Conservation (phyloP, 495 filamentous ascomycete species). For the Penicillium flavigenum region DNA sequence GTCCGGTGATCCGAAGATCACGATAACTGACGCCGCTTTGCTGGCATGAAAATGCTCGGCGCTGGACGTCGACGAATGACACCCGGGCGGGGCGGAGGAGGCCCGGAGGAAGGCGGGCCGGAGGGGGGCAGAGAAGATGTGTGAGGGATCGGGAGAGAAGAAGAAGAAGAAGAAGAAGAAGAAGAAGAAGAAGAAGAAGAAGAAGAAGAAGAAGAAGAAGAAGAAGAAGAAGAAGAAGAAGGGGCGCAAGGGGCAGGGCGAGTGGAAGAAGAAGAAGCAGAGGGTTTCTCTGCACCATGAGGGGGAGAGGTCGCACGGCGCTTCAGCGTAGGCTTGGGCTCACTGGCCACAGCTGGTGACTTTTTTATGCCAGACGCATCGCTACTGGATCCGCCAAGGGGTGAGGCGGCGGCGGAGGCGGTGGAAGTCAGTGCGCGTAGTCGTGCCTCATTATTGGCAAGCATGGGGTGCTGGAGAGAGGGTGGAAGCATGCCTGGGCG, state of each 20-base stretch:
- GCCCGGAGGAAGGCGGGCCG: slow-evolving; percentile 1
- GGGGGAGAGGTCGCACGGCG: slow-evolving; percentile 17
- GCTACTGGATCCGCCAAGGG: background rate
- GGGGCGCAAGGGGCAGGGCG: background rate
- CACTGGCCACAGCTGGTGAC: slow-evolving; percentile 5
- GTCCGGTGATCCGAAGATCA: slow-evolving; percentile 3
- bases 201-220: background rate
- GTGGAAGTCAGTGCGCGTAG: slow-evolving; percentile 8
- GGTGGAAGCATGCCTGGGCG: background rate
- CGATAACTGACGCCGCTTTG: slow-evolving; percentile 35
- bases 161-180: background rate
- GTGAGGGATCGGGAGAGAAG: background rate
- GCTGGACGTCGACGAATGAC: slow-evolving; percentile 35
- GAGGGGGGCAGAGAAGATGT: background rate
- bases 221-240: slow-evolving; percentile 1
- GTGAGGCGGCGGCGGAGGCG: no score
- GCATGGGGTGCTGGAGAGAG: background rate
- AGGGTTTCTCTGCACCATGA: background rate
- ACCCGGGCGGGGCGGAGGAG: slow-evolving; percentile 23
- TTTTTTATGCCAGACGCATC: slow-evolving; percentile 7
- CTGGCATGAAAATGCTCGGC: slow-evolving; percentile 42
- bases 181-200: background rate
- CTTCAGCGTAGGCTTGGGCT: slow-evolving; percentile 6
- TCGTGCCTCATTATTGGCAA: slow-evolving; percentile 35
- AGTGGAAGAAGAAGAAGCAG: background rate